Evolutionary conservation across 2,329 filamentous ascomycete genomes (phyloP).

Genomic region (Rhynchosporium secalis): DNA sequence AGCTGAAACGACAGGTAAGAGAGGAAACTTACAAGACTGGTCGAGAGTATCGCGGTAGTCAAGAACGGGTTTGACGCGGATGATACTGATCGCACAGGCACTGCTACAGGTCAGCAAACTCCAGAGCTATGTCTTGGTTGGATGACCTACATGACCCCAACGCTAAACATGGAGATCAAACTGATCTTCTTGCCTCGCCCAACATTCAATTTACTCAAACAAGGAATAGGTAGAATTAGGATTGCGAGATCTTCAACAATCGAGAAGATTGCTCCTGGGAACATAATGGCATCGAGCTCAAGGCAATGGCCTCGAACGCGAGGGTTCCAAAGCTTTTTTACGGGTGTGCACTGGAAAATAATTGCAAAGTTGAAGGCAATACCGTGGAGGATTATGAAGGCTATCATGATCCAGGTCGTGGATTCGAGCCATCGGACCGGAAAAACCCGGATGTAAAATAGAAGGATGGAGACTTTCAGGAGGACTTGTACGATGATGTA

Average conservation of each 20-base stretch:
- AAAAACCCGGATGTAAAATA: conserved; percentile 24
- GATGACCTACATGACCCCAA: conserved; percentile 60
- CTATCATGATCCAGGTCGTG: conserved; percentile 13
- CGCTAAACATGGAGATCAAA: conserved; percentile 63
- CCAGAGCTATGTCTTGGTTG: too few relatives aligned
- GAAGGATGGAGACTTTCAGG: conserved; percentile 19
- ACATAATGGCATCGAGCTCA: conserved; percentile 63
- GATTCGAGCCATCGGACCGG: background rate
- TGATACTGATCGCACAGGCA: conserved; percentile 28
- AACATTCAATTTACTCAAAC: conserved; percentile 61
- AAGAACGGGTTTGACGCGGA: conserved; percentile 26
- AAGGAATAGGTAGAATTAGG: conserved; percentile 63
- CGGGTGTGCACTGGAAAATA: conserved; percentile 25
- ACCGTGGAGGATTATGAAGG: conserved; percentile 14
- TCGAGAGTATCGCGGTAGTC: background rate
- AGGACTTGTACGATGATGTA: conserved; percentile 23
- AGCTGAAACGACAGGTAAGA: too few relatives aligned
- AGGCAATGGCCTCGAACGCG: conserved; percentile 47
- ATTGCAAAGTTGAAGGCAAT: conserved; percentile 20
- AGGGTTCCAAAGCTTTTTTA: conserved; percentile 21
- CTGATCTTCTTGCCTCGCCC: conserved; percentile 68
- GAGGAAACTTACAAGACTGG: background rate
- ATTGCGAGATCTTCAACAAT: conserved; percentile 67
- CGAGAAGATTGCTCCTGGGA: conserved; percentile 66
- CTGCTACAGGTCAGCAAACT: conserved; percentile 6